A percentile compares a stretch with the other conserved stretches of the same genome.
Evolutionary conservation across 1,284 basidiomycete genomes (phyloP).

Genomic region (Puccinia novopanici): DNA sequence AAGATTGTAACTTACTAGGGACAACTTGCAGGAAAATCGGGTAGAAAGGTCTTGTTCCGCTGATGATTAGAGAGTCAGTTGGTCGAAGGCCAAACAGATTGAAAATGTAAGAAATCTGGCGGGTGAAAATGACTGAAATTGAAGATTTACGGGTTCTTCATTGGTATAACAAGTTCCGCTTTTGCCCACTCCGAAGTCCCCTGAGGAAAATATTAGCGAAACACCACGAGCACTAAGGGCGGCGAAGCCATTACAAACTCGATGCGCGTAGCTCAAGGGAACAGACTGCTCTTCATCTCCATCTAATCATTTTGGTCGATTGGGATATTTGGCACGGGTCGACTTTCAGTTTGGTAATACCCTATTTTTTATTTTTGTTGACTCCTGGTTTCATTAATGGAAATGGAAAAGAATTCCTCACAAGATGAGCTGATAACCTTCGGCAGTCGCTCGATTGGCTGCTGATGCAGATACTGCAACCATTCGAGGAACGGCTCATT

Average conservation of each 20-base stretch:
- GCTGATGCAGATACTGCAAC: conserved; percentile 38
- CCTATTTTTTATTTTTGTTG: neutral
- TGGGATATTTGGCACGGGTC: neutral
- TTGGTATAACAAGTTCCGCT: conserved; percentile 31
- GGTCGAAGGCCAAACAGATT: neutral
- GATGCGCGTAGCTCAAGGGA: conserved; percentile 51
- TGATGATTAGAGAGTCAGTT: neutral
- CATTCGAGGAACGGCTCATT: conserved; percentile 48
- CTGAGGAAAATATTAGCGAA: conserved; percentile 61
- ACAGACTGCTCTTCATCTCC: conserved; percentile 55
- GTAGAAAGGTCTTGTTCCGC: conserved; percentile 10
- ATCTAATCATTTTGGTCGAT: conserved; percentile 17
- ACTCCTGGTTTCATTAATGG: neutral
- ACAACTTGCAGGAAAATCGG: conserved; percentile 44
- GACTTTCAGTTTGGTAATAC: neutral
- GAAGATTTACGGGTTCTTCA: conserved; percentile 14
- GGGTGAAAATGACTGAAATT: neutral
- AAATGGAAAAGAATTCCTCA: conserved; percentile 12
- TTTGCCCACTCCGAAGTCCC: conserved; percentile 54
- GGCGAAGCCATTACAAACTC: conserved; percentile 59
- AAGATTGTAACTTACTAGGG: conserved; percentile 41
- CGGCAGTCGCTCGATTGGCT: conserved; percentile 23
- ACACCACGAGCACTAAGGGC: conserved; percentile 60
- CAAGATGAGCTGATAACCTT: conserved; percentile 49
- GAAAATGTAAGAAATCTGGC: neutral